phyloP scores from a whole-genome alignment of 768 basidiomycete species.

The Mycena filopes region DNA sequence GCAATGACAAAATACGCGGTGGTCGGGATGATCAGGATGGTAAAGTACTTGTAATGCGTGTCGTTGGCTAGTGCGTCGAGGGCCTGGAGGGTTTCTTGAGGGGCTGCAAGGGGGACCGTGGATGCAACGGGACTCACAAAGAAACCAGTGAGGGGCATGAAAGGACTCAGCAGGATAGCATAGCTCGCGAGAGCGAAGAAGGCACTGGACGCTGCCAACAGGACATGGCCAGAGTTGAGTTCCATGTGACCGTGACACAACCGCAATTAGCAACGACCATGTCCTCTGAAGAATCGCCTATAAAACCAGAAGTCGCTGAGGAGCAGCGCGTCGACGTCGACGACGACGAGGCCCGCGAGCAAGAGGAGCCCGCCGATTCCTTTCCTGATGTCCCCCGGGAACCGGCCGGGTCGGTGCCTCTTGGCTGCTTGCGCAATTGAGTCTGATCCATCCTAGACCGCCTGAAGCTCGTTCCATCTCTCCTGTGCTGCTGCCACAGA shows the following conservation, averaged over 20 bases:
- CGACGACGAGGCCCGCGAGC: slow-evolving; percentile 5
- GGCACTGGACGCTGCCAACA: slow-evolving; percentile 56
- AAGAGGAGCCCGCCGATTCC: slow-evolving; percentile 24
- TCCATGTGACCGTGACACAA: slow-evolving; percentile 5
- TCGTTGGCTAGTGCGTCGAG: slow-evolving; percentile 75
- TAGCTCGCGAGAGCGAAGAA: slow-evolving; percentile 71
- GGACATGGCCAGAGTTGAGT: slow-evolving; percentile 52
- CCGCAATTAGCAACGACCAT: slow-evolving; percentile 7
- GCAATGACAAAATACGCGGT: slow-evolving; percentile 92
- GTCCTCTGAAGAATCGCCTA: slow-evolving; percentile 15
- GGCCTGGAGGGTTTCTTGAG: slow-evolving; percentile 55
- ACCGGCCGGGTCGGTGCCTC: slow-evolving; percentile 48
- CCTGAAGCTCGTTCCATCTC: slow-evolving; percentile 34
- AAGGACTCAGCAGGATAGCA: slow-evolving; percentile 72
- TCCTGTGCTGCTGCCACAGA: slow-evolving; percentile 58
- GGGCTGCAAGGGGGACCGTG: neutral
- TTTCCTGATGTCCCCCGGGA: slow-evolving; percentile 32
- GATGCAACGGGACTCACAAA: slow-evolving; percentile 50
- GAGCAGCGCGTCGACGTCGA: slow-evolving; percentile 15
- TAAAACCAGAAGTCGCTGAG: slow-evolving; percentile 2
- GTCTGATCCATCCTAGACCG: slow-evolving; percentile 33
- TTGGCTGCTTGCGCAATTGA: slow-evolving; percentile 9
- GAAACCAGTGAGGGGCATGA: slow-evolving; percentile 64
- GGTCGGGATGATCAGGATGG: slow-evolving; percentile 81
- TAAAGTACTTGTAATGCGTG: slow-evolving; percentile 92